Evolutionary conservation across 495 filamentous ascomycete genomes (phyloP).

Genomic region (Endocarpon pusillum): DNA sequence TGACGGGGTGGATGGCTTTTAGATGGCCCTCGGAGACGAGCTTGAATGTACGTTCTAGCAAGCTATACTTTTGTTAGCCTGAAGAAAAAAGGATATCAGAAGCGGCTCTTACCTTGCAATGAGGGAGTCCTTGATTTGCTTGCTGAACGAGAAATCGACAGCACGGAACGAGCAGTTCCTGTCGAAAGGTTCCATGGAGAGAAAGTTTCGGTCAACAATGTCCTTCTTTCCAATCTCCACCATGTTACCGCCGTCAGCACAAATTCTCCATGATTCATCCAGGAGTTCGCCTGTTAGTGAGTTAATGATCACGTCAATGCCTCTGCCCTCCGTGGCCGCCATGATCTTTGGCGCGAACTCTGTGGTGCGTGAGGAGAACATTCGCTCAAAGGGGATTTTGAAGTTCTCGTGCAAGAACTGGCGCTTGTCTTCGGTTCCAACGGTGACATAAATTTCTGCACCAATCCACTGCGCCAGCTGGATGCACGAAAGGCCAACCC

Average conservation of each 20-base stretch:
- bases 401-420: constrained; percentile 1
- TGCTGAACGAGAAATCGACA: constrained; percentile 8
- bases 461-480: constrained; percentile 4
- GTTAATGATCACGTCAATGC: constrained; percentile 10
- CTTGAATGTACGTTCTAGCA: constrained; percentile 5
- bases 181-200: constrained; percentile 22
- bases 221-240: constrained; percentile 21
- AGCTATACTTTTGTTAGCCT: background rate
- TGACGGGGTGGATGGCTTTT: constrained; percentile 18
- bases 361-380: constrained; percentile 1
- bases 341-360: constrained; percentile 1
- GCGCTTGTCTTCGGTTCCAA: constrained; percentile 2
- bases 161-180: constrained; percentile 13
- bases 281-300: constrained; percentile 12
- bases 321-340: constrained; percentile 2
- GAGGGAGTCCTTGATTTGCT: background rate
- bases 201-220: constrained; percentile 11
- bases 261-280: constrained; percentile 15
- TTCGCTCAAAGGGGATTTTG: constrained; percentile 5
- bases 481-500: constrained; percentile 6
- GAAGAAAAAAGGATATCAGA: background rate
- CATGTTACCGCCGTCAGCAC: constrained; percentile 16
- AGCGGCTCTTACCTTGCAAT: constrained; percentile 1
- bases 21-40: constrained; percentile 16
- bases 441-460: constrained; percentile 10